Percentiles rank a stretch among this genome's conserved stretches.
phyloP scores from a whole-genome alignment of 2,329 filamentous ascomycete species.

The Sporothrix protearum region DNA sequence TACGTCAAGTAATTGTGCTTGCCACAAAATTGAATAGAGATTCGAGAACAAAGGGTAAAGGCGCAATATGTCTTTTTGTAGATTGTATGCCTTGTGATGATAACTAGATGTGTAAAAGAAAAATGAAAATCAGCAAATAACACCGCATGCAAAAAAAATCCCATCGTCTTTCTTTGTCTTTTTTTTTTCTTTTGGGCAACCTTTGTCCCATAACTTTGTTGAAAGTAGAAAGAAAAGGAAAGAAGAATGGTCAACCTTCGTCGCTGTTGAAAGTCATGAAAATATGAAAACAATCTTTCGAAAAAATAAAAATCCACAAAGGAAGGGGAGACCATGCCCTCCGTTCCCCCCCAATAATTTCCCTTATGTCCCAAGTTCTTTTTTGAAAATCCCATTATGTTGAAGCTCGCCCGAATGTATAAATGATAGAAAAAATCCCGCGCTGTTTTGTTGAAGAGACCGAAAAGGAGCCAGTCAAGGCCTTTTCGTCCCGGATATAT shows the following conservation, averaged over 20 bases:
- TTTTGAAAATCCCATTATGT: constrained; percentile 5
- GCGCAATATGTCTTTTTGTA: neutral
- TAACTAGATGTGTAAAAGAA: neutral
- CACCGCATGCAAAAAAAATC: constrained; percentile 4
- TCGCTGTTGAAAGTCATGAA: constrained; percentile 16
- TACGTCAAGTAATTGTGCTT: neutral
- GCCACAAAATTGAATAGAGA: neutral
- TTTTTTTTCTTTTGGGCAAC: neutral
- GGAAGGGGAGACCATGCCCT: neutral
- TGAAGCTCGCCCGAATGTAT: neutral
- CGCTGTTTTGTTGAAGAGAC: constrained; percentile 9
- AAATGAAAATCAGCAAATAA: constrained; percentile 7
- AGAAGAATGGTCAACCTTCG: neutral
- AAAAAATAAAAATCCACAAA: constrained; percentile 1
- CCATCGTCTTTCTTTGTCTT: neutral
- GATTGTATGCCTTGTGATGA: neutral
- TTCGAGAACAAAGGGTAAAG: neutral
- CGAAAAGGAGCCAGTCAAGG: neutral
- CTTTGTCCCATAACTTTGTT: constrained; percentile 19
- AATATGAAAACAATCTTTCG: neutral
- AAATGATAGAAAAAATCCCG: neutral
- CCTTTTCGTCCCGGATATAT: constrained; percentile 7
- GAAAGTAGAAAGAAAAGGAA: constrained; percentile 16
- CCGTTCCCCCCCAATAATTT: neutral
- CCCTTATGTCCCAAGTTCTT: constrained; percentile 1